Conservation (phyloP, 2,329 filamentous ascomycete genomes). For the Fusarium torulosum region DNA sequence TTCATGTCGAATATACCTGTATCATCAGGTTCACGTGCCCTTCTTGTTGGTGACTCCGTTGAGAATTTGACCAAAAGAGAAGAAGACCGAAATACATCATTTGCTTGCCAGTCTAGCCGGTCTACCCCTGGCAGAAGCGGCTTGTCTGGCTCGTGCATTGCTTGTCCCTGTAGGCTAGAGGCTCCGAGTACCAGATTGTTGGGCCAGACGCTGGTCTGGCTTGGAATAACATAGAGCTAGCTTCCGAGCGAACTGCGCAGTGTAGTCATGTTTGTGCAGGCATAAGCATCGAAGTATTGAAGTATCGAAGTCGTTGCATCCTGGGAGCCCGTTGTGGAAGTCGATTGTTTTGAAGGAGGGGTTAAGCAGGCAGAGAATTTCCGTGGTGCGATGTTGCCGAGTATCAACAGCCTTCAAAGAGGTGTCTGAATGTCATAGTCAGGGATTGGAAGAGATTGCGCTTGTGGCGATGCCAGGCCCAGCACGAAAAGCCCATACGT, state of each 20-base stretch:
- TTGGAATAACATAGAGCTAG: constrained; percentile 18
- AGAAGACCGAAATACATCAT: neutral
- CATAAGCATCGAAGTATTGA: neutral
- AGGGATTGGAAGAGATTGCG: constrained; percentile 28
- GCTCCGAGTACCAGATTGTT: constrained; percentile 28
- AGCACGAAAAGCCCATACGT: constrained; percentile 18
- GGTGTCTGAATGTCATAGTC: constrained; percentile 8
- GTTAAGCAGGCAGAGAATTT: constrained; percentile 1
- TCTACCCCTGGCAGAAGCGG: constrained; percentile 13
- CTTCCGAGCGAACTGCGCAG: constrained; percentile 17
- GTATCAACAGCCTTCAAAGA: constrained; percentile 29
- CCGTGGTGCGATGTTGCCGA: constrained; percentile 27
- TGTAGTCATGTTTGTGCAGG: constrained; percentile 6
- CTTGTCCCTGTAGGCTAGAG: constrained; percentile 25
- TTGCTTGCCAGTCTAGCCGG: neutral
- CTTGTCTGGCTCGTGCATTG: constrained; percentile 33
- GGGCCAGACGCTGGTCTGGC: constrained; percentile 29
- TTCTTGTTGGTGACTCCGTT: constrained; percentile 14
- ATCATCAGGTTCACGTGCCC: constrained; percentile 2
- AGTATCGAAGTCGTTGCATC: neutral
- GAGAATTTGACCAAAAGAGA: too few species aligned
- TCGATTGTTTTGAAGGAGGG: constrained; percentile 6
- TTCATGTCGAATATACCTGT: constrained; percentile 33
- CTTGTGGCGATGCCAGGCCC: neutral
- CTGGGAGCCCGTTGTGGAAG: too few species aligned